phyloP scores from a whole-genome alignment of 2,329 filamentous ascomycete species.

The Trichoderma hamatum region DNA sequence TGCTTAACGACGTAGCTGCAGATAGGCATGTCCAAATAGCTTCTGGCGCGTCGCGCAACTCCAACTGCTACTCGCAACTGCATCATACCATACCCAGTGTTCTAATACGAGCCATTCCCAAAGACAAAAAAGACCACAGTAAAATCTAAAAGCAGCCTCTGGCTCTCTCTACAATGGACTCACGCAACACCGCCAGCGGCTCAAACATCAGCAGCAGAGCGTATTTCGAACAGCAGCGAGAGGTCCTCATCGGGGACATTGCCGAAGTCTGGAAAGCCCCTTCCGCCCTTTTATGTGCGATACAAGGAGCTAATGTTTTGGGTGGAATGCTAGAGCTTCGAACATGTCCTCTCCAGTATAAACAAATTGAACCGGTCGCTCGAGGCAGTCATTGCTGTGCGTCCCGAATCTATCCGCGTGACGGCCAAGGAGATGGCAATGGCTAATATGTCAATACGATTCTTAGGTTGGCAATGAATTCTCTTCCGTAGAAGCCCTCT shows the following conservation, averaged over 20 bases:
- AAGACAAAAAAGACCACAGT: not conserved
- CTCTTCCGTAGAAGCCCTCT: constrained; percentile 92
- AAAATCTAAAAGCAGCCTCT: constrained; percentile 31
- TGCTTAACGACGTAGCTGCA: not conserved
- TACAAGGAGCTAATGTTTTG: not conserved
- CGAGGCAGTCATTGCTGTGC: constrained; percentile 85
- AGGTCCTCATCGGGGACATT: constrained; percentile 71
- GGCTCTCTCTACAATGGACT: constrained; percentile 35
- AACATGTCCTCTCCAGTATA: constrained; percentile 91
- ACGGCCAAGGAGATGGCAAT: not conserved
- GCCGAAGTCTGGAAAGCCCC: constrained; percentile 57
- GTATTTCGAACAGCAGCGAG: constrained; percentile 78
- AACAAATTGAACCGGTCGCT: constrained; percentile 92
- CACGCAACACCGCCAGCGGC: constrained; percentile 48
- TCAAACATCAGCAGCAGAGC: constrained; percentile 53
- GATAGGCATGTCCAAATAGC: not conserved
- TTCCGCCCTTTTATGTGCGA: not conserved
- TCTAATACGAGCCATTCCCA: too few species aligned
- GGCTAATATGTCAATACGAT: not conserved
- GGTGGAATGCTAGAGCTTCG: constrained; percentile 61
- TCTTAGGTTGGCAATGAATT: constrained; percentile 89
- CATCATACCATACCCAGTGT: not conserved
- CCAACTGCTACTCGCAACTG: not conserved
- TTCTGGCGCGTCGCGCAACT: not conserved
- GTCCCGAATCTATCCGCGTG: constrained; percentile 41